Evolutionary conservation across 495 filamentous ascomycete species (phyloP).

Genomic region (Aspergillus ellipticus): DNA sequence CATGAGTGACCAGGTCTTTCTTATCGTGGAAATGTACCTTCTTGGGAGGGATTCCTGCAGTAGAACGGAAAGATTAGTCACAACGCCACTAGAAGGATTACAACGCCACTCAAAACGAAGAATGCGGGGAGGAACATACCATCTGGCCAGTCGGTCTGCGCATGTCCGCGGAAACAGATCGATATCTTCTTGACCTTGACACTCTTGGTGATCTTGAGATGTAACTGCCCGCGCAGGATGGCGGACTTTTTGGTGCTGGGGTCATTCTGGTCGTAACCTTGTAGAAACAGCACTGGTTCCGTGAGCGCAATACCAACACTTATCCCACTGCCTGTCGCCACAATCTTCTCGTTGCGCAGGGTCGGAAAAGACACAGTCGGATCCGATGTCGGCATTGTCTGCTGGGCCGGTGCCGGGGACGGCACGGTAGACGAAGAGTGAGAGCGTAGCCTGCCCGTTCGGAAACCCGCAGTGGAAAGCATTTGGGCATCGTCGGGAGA

Average conservation of each 20-base stretch:
- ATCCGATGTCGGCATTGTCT: constrained; percentile 21
- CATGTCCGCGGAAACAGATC: constrained; percentile 78
- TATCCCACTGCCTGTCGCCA: constrained; percentile 71
- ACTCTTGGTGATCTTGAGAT: constrained; percentile 79
- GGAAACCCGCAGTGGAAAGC: constrained; percentile 21
- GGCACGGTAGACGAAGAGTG: constrained; percentile 35
- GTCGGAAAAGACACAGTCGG: constrained; percentile 32
- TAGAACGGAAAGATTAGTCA: constrained; percentile 9
- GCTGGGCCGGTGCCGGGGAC: neutral
- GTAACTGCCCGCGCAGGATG: constrained; percentile 80
- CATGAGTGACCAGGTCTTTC: constrained; percentile 52
- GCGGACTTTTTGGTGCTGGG: constrained; percentile 66
- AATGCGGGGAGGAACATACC: constrained; percentile 44
- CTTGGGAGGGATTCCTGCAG: constrained; percentile 76
- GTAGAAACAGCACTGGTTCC: constrained; percentile 85
- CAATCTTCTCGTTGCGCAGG: constrained; percentile 58
- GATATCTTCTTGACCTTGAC: constrained; percentile 94
- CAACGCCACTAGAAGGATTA: neutral
- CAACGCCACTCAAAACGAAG: constrained; percentile 7
- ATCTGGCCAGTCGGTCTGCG: constrained; percentile 95
- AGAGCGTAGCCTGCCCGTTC: constrained; percentile 26
- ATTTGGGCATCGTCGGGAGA: constrained; percentile 31
- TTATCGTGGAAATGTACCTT: constrained; percentile 81
- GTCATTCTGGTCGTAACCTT: constrained; percentile 84
- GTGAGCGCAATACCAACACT: constrained; percentile 72